These are phyloP conservation scores for Cercospora citrullina DNA, from an alignment of 2,329 filamentous ascomycete genomes.

Conservation along the genomic window DNA sequence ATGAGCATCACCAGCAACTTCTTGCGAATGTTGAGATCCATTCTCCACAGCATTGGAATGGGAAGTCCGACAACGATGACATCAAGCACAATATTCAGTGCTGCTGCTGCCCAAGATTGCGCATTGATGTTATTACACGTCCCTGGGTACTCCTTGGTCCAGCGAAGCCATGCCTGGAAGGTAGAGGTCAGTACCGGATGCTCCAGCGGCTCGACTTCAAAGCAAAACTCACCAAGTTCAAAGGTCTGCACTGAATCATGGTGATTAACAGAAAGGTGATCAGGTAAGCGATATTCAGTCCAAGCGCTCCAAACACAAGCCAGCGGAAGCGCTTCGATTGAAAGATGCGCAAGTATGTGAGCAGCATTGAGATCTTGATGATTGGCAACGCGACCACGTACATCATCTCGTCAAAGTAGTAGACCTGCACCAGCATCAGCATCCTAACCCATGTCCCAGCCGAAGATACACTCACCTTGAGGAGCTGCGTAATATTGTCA, in stretches of 20 bases:
- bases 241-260: conserved; percentile 14
- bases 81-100: conserved; percentile 14
- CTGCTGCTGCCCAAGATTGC: conserved; percentile 18
- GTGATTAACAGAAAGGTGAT: conserved; percentile 8
- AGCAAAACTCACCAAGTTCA: conserved; percentile 4
- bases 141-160: conserved; percentile 3
- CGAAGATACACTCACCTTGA: conserved; percentile 6
- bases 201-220: no score
- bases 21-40: conserved; percentile 18
- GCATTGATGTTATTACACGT: conserved; percentile 23
- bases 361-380: conserved; percentile 15
- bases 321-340: conserved; percentile 6
- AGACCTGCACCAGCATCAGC: conserved; percentile 11
- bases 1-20: conserved; percentile 17
- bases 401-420: conserved; percentile 21
- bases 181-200: not conserved
- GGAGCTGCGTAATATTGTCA: conserved; percentile 20
- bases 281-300: conserved; percentile 9
- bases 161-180: conserved; percentile 16
- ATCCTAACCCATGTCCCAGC: not conserved
- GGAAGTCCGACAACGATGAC: conserved; percentile 9
- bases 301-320: conserved; percentile 6
- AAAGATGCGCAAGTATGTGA: conserved; percentile 18
- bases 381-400: conserved; percentile 13
- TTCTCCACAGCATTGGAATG: conserved; percentile 11